Conservation (phyloP, 2,329 filamentous ascomycete genomes). For the Hypoxylon sp. region DNA sequence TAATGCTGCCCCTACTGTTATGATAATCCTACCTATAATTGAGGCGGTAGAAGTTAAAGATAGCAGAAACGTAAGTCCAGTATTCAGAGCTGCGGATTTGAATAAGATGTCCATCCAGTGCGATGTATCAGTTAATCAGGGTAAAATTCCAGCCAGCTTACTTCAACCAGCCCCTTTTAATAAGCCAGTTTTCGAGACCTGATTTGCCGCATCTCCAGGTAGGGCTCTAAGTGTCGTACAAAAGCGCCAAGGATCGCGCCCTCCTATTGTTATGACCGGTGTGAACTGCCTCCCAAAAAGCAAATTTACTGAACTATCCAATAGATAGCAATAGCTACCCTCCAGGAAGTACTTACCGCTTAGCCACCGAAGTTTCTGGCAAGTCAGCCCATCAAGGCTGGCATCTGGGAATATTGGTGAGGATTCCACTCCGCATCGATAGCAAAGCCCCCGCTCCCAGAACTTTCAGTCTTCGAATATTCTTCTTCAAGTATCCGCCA, state of each 20-base stretch:
- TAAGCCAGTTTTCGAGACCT: neutral
- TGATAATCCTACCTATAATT: no score
- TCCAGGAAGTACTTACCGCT: neutral
- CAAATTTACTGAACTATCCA: neutral
- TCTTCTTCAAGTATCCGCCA: neutral
- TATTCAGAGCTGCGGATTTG: no score
- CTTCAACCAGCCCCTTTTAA: neutral
- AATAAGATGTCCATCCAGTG: no score
- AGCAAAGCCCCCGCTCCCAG: neutral
- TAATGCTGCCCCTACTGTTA: no score
- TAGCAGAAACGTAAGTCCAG: no score
- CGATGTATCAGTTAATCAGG: neutral
- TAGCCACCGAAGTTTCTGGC: neutral
- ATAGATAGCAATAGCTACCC: neutral
- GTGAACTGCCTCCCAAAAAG: neutral
- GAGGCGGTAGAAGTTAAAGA: no score
- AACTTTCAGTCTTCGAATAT: neutral
- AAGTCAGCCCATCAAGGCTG: neutral
- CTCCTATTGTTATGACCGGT: neutral
- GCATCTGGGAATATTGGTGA: neutral
- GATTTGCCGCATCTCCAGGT: no score
- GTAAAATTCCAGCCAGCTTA: no score
- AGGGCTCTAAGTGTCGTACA: neutral
- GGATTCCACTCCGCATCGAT: neutral
- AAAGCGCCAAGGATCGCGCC: neutral